Base-by-base conservation (phyloP, 345 rosid species). In the Salix purpurea region DNA sequence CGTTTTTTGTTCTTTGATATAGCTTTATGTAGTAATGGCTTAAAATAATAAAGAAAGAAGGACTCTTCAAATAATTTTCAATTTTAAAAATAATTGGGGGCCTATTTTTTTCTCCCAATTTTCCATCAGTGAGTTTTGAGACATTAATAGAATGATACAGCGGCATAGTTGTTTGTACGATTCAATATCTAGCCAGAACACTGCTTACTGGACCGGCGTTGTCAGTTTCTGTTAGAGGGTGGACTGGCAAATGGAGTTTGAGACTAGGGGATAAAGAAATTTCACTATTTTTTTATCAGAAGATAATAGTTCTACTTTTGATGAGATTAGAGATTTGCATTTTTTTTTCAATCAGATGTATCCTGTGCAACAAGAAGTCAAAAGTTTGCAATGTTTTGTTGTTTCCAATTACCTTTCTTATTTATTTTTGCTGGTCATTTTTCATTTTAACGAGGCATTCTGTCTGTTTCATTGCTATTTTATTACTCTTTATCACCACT, bases 401-500 rank as follows among this genome's bases (percentile, higher is more conserved):
- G 40, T 73, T 10, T 62, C 18, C 16, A 4, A 34, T 73, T 14
- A n/a, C 16, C 21, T 16, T 66, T 34, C 34, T 32, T 32, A 32
- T 7, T 34, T 5, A 12, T 36, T 23, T 39, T 39, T n/a, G 54
- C 34, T 28, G 37, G 15, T 70, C 23, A 13, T 52, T 30, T 19
- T 19, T 50, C 3, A 44, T 75, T 50, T 14, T 75, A 37, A 65
- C 66, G 28, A 46, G 14, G 26, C 46, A 46, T 64, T 16, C 32
- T 64, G 21, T 42, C 13, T 42, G 56, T 34, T 15, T 70, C 21
- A 8, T 76, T 74, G 48, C 67, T 79, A 26, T 37, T 37, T 28
- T 73, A 56, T 26, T 36, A 19, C 58, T 77, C 72, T 46, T 69
- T 70, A 62, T 52, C 21, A 28, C 61, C 65, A 26, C 36, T 37